Evolutionary conservation across 257 asterid species (phyloP).

Genomic region (Solanum acaule): DNA sequence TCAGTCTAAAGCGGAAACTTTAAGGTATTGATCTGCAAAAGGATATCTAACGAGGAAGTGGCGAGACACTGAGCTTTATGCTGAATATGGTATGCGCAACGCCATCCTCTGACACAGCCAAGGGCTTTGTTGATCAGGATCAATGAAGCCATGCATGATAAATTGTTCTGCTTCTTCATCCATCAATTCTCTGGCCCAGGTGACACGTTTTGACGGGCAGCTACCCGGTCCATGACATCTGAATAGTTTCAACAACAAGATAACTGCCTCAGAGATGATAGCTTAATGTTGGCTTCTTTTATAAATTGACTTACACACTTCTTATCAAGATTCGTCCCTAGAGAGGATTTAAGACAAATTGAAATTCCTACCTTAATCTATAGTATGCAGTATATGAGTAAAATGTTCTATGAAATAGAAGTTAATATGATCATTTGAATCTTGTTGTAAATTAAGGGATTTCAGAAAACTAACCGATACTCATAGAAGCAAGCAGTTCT

Average conservation of each 20-base stretch:
- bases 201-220: conserved; percentile 64
- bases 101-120: conserved; percentile 82
- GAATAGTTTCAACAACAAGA: neutral
- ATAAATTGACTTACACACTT: neutral
- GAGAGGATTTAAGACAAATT: neutral
- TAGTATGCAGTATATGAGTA: neutral
- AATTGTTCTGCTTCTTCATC: conserved; percentile 85
- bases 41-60: neutral
- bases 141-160: conserved; percentile 56
- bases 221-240: conserved; percentile 94
- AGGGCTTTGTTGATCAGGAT: conserved; percentile 62
- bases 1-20: neutral
- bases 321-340: neutral
- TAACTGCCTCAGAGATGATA: neutral
- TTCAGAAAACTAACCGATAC: conserved; percentile 48
- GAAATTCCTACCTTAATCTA: neutral
- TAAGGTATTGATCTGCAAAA: neutral
- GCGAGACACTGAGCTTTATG: conserved; percentile 13
- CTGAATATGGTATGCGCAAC: conserved; percentile 60
- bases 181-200: conserved; percentile 79
- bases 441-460: neutral
- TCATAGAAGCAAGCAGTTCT: conserved; percentile 95
- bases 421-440: neutral
- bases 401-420: neutral
- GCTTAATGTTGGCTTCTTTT: neutral